Base-by-base conservation (phyloP, 495 filamentous ascomycete genomes). In the Penicillium longicatenatum region DNA sequence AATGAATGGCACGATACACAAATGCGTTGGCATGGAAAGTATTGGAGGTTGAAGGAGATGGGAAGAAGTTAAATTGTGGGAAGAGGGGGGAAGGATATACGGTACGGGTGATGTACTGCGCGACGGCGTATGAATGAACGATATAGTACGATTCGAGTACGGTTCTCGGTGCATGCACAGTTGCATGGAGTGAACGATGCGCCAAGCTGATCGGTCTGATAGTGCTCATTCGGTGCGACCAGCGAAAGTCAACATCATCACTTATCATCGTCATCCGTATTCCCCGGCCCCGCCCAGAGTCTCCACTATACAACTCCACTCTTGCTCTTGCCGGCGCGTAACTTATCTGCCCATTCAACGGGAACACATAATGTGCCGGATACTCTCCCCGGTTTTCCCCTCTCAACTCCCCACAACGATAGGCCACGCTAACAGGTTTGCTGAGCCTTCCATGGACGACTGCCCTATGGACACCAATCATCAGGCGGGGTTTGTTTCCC, bases 401-500 rank as follows among this genome's bases (percentile, higher is more conserved):
- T 45, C 19, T 10, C 21, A 21, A 11, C 19, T 2, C 42, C 20
- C 20, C n/a, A 47, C 7, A 19, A 8, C 39, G 30, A 51, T 51
- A 39, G 29, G 29, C 7, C 9, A 29, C 11, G 14, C 17, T 31
- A 26, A 31, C n/a, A 49, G 6, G 41, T 5, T 9, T 19, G 46
- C 26, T 31, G 9, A 9, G 11, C 17, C 11, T 20, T 30, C 48
- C 48, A 51, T 10, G 31, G 48, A 5, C 30, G 7, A 37, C 6
- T 22, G 12, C 30, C 19, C 7, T 37, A 29, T 51, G 29, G 37
- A 30, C 48, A 53, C 62, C 58, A 60, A 60, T 64, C 57, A 55
- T 22, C 30, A 3, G 19, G 11, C 29, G 41, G 20, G 20, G 9
- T 44, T 19, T 21, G 29, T 35, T 35, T 48, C 45, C 31, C 48